Percentiles rank a stretch among this genome's conserved stretches.
phyloP scores from a whole-genome alignment of 257 asterid genomes.

The Fraxinus pennsylvanica region DNA sequence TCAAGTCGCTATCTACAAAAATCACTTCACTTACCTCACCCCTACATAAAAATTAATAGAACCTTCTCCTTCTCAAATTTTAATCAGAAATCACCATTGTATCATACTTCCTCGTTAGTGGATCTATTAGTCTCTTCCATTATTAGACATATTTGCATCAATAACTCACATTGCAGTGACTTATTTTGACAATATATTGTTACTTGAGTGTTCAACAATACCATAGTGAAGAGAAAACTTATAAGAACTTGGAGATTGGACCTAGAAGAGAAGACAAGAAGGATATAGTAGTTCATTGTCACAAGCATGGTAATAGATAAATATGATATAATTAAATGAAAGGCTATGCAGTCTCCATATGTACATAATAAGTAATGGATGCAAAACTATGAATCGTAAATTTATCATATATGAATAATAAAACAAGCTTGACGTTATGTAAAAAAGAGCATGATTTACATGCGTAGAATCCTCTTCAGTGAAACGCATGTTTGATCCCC shows the following conservation, averaged over 20 bases:
- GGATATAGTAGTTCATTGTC: not conserved
- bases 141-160: not conserved
- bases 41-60: not conserved
- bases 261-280: slow-evolving; percentile 15
- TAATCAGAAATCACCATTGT: not conserved
- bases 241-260: slow-evolving; percentile 14
- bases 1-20: not conserved
- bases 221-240: not conserved
- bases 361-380: not conserved
- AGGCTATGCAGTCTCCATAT: not conserved
- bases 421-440: not conserved
- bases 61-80: not conserved
- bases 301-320: slow-evolving; percentile 1
- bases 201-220: not conserved
- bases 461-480: slow-evolving; percentile 7
- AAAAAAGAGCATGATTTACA: not conserved
- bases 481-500: not conserved
- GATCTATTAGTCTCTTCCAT: not conserved
- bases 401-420: not conserved
- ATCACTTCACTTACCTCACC: not conserved
- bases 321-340: not conserved
- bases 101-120: not conserved
- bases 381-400: not conserved
- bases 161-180: not conserved
- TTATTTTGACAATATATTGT: not conserved